A percentile compares a stretch with the other conserved stretches of the same genome.
These are phyloP conservation scores for Rutstroemia sp. DNA, from an alignment of 2,329 filamentous ascomycete species.

Conservation along the genomic window DNA sequence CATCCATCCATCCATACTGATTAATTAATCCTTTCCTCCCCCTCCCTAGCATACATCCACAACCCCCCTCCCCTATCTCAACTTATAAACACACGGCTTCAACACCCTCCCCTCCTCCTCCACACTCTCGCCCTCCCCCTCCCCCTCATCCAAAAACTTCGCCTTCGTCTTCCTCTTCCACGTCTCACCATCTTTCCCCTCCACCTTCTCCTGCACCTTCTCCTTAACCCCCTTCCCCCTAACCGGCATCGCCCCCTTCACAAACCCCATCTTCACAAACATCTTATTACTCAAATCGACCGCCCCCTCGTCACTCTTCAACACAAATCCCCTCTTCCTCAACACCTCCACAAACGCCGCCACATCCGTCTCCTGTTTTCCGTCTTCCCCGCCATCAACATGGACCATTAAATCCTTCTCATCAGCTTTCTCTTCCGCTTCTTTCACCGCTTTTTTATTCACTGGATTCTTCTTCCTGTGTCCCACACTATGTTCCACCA, in stretches of 20 bases:
- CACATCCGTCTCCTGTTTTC: constrained; percentile 73
- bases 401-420: constrained; percentile 57
- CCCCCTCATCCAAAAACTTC: constrained; percentile 49
- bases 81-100: constrained; percentile 95
- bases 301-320: constrained; percentile 56
- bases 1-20: no score
- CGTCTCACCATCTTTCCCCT: constrained; percentile 50
- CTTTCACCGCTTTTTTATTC: constrained; percentile 37
- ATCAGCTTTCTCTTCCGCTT: constrained; percentile 38
- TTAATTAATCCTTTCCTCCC: no score
- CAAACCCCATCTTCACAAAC: constrained; percentile 96
- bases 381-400: constrained; percentile 60
- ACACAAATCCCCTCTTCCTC: constrained; percentile 72
- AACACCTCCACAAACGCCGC: constrained; percentile 80
- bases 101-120: constrained; percentile 59
- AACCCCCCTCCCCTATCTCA: constrained; percentile 39
- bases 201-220: constrained; percentile 34
- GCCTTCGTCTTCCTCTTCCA: constrained; percentile 74
- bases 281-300: constrained; percentile 89
- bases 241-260: constrained; percentile 69
- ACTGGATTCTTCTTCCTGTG: constrained; percentile 44
- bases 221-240: constrained; percentile 61
- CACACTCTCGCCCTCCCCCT: constrained; percentile 50
- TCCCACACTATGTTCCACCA: constrained; percentile 66
- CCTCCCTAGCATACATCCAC: no score